Evolutionary conservation across 2,329 filamentous ascomycete species (phyloP).

Genomic region (Ascochyta koolunga): DNA sequence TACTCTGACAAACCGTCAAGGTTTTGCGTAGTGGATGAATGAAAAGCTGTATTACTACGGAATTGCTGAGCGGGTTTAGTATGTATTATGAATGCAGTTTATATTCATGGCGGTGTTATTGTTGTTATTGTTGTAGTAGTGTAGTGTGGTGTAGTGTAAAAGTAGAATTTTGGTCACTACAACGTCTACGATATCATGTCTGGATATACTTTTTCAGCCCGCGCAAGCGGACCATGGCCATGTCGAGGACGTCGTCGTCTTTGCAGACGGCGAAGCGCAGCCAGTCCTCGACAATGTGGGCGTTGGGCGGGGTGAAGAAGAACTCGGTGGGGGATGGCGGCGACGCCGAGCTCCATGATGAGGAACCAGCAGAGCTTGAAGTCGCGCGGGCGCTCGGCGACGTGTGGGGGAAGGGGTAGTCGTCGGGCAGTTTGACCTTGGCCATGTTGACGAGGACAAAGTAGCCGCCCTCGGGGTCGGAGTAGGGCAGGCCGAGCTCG

Average conservation of each 20-base stretch:
- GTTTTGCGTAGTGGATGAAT: too few species aligned
- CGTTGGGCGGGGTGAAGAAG: conserved; percentile 87
- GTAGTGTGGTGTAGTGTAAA: too few species aligned
- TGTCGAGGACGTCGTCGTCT: conserved; percentile 74
- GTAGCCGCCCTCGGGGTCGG: conserved; percentile 94
- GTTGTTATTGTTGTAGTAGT: too few species aligned
- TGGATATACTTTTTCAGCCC: conserved; percentile 58
- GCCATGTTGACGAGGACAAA: conserved; percentile 95
- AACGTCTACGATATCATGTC: too few species aligned
- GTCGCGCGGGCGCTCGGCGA: conserved; percentile 83
- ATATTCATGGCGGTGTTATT: too few species aligned
- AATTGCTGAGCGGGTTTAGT: too few species aligned
- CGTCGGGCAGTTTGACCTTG: conserved; percentile 80
- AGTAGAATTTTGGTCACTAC: too few species aligned
- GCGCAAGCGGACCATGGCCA: conserved; percentile 56
- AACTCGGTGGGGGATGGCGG: conserved; percentile 97
- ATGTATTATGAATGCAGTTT: too few species aligned
- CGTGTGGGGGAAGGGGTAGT: conserved; percentile 91
- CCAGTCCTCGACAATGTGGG: conserved; percentile 88
- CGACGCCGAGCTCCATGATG: conserved; percentile 94
- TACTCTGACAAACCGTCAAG: too few species aligned
- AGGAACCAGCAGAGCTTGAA: conserved; percentile 97
- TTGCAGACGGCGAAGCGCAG: conserved; percentile 97
- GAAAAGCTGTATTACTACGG: too few species aligned
- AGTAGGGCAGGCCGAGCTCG: conserved; percentile 66